Conservation (phyloP, 2,329 filamentous ascomycete genomes). For the Coniochaeta pulveracea region DNA sequence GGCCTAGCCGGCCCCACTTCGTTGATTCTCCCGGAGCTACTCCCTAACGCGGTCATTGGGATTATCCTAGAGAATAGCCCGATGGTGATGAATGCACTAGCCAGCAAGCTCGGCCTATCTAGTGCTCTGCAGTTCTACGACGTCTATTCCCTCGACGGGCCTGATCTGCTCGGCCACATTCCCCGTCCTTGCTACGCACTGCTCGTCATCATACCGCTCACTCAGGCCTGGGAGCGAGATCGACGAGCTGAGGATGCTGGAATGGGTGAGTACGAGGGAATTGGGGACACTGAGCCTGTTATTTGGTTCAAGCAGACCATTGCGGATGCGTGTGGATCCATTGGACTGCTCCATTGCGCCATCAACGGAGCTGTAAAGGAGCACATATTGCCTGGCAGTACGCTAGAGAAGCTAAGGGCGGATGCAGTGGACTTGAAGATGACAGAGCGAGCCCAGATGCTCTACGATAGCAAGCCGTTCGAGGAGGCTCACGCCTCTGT, state of each 20-base stretch:
- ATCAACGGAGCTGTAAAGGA: slow-evolving; percentile 54
- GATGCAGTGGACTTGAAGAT: slow-evolving; percentile 54
- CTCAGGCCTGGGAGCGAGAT: slow-evolving; percentile 20
- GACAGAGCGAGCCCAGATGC: slow-evolving; percentile 48
- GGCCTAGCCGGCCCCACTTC: background rate
- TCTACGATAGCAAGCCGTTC: slow-evolving; percentile 60
- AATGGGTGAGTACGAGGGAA: slow-evolving; percentile 33
- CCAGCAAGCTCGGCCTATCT: slow-evolving; percentile 61
- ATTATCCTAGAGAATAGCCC: slow-evolving; percentile 64
- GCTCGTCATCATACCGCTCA: slow-evolving; percentile 69
- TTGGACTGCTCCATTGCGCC: slow-evolving; percentile 63
- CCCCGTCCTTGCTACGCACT: slow-evolving; percentile 68
- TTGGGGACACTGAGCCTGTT: slow-evolving; percentile 40
- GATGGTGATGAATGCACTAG: slow-evolving; percentile 63
- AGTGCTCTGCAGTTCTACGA: slow-evolving; percentile 63
- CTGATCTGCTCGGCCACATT: slow-evolving; percentile 62
- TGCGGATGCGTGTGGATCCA: slow-evolving; percentile 69
- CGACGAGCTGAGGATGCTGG: slow-evolving; percentile 44
- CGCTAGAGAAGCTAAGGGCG: slow-evolving; percentile 46
- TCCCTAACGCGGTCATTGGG: slow-evolving; percentile 17
- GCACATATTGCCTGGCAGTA: slow-evolving; percentile 40
- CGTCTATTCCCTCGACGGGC: slow-evolving; percentile 70
- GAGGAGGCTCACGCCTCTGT: slow-evolving; percentile 65
- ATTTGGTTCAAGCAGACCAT: slow-evolving; percentile 84
- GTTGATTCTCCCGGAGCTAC: background rate